A percentile compares a stretch with the other conserved stretches of the same genome.
Conservation (phyloP, 352 stramenopile genomes). For the Globisporangium iwayamae region DNA sequence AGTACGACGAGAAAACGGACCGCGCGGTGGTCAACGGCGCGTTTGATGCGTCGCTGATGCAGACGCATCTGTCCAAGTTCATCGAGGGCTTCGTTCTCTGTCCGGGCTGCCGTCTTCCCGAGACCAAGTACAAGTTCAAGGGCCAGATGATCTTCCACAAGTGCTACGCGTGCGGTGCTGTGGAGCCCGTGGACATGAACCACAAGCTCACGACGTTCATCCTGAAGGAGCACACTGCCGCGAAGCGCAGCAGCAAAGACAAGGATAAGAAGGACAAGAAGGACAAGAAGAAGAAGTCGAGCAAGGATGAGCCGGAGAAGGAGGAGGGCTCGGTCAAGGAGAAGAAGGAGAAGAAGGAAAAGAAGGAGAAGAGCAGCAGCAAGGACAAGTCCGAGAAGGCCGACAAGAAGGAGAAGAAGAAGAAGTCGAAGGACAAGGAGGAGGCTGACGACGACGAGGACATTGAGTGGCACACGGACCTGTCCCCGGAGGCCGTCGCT, state of each 20-base stretch:
- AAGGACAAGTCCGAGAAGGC: slow-evolving; percentile 77
- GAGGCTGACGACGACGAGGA: slow-evolving; percentile 61
- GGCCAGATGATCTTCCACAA: slow-evolving; percentile 96
- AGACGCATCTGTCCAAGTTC: slow-evolving; percentile 97
- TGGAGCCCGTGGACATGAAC: slow-evolving; percentile 97
- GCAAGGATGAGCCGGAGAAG: slow-evolving; percentile 58
- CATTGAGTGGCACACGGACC: slow-evolving; percentile 83
- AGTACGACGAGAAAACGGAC: slow-evolving; percentile 95
- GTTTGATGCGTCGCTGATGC: slow-evolving; percentile 91
- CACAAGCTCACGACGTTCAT: slow-evolving; percentile 99
- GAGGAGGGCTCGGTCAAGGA: slow-evolving; percentile 54
- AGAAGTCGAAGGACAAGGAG: slow-evolving; percentile 59
- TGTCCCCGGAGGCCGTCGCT: slow-evolving; percentile 78
- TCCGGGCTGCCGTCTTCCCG: slow-evolving; percentile 94
- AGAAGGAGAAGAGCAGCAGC: slow-evolving; percentile 60
- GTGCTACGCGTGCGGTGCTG: slow-evolving; percentile 96
- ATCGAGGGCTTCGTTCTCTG: slow-evolving; percentile 99
- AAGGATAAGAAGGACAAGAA: slow-evolving; percentile 82
- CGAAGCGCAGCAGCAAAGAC: slow-evolving; percentile 83
- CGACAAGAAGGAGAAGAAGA: slow-evolving; percentile 83
- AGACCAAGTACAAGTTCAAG: slow-evolving; percentile 99
- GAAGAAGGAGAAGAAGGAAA: slow-evolving; percentile 68
- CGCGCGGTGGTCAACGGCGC: slow-evolving; percentile 96
- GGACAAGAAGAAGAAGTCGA: slow-evolving; percentile 58
- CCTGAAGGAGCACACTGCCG: slow-evolving; percentile 93